Evolutionary conservation across 768 basidiomycete species (phyloP).

Genomic region (Hericium erinaceus): DNA sequence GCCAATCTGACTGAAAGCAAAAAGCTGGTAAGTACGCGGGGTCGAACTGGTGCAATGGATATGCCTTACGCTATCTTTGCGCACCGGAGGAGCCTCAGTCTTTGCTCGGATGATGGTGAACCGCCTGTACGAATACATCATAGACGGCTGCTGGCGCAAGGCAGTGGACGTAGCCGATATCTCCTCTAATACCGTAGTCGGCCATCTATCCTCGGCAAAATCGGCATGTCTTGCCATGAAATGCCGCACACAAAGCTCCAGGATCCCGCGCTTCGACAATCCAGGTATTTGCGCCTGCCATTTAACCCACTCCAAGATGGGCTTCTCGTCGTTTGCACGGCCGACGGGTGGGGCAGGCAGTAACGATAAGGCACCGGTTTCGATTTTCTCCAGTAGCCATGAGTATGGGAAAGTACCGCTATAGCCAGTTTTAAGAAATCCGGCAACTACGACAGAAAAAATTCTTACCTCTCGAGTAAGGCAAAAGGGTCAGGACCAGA

Average conservation of each 20-base stretch:
- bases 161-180: not conserved
- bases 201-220: not conserved
- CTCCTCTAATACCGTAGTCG: not conserved
- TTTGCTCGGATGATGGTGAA: not conserved
- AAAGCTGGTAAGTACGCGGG: no score
- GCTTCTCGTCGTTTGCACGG: not conserved
- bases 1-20: no score
- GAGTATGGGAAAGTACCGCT: not conserved
- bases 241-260: not conserved
- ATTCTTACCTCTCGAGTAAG: not conserved
- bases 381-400: not conserved
- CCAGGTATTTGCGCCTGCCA: not conserved
- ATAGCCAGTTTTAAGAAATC: no score
- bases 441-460: no score
- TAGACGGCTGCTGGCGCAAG: not conserved
- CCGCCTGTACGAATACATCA: not conserved
- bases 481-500: not conserved
- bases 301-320: not conserved
- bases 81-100: not conserved
- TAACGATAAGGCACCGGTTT: not conserved
- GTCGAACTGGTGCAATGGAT: no score
- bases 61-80: no score
- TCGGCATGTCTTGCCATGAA: not conserved
- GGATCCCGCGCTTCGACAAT: not conserved
- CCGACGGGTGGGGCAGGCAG: not conserved